Conservation (phyloP, 257 asterid genomes). For the Anisodus acutangulus region DNA sequence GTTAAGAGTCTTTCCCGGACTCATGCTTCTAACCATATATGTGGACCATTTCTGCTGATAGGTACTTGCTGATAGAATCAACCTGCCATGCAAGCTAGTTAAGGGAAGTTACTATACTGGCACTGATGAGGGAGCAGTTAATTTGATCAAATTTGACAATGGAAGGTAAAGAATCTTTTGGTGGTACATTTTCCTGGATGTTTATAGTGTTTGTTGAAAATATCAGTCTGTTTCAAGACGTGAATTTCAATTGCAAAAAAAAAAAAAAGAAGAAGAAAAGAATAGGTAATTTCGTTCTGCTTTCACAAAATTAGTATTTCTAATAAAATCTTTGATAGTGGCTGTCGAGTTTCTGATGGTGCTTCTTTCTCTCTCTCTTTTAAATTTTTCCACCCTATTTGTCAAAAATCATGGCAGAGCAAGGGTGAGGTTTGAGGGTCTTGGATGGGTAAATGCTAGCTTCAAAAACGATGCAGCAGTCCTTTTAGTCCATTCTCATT, state of each 20-base stretch:
- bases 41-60: conserved; percentile 47
- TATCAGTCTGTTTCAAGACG: not conserved
- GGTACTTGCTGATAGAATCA: conserved; percentile 97
- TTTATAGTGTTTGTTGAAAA: conserved; percentile 10
- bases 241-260: not conserved
- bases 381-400: conserved; percentile 9
- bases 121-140: conserved; percentile 99
- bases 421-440: conserved; percentile 18
- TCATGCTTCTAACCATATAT: conserved; percentile 29
- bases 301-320: conserved; percentile 14
- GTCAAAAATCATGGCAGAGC: not conserved
- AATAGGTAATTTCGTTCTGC: not conserved
- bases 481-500: not conserved
- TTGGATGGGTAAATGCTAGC: not conserved
- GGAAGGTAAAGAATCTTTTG: conserved; percentile 65
- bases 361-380: not conserved
- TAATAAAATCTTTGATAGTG: not conserved
- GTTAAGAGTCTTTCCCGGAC: not conserved
- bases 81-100: conserved; percentile 92
- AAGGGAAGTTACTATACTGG: conserved; percentile 98
- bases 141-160: conserved; percentile 83
- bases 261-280: too few relatives aligned
- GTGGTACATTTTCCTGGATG: conserved; percentile 14
- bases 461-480: not conserved
- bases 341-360: not conserved